A percentile compares a stretch with the other conserved stretches of the same genome.
Conservation (phyloP, 2,329 filamentous ascomycete genomes). For the Endothia cerciana region DNA sequence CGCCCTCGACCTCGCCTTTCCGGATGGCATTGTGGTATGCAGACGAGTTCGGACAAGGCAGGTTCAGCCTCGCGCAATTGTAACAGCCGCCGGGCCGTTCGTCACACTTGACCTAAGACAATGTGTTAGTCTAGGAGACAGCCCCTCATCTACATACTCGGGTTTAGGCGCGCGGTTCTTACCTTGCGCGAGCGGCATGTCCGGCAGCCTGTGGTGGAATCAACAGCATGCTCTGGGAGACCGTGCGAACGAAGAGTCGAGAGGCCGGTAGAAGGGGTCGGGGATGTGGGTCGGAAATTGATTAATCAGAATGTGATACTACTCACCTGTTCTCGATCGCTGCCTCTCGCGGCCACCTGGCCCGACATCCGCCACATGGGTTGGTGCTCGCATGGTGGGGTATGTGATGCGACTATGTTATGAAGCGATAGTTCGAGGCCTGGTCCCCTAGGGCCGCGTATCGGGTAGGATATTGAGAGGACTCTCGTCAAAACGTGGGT, state of each 20-base stretch:
- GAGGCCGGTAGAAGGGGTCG: neutral
- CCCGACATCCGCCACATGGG: neutral
- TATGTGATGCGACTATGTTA: neutral
- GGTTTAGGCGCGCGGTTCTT: neutral
- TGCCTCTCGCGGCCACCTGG: slow-evolving; percentile 2
- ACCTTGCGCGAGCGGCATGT: slow-evolving; percentile 18
- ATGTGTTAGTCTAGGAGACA: neutral
- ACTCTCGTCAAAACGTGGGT: neutral
- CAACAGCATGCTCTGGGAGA: neutral
- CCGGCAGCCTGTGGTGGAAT: slow-evolving; percentile 6
- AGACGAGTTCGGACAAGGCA: slow-evolving; percentile 26
- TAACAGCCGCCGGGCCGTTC: slow-evolving; percentile 24
- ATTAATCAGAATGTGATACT: neutral
- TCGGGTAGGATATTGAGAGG: neutral
- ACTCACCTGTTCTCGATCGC: slow-evolving; percentile 9
- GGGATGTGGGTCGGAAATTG: neutral
- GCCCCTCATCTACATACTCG: neutral
- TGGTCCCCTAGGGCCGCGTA: neutral
- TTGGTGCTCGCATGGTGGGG: neutral
- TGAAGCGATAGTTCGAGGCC: neutral
- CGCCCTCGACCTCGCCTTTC: slow-evolving; percentile 15
- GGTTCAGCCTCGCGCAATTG: slow-evolving; percentile 27
- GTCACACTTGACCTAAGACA: slow-evolving; percentile 31
- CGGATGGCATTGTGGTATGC: slow-evolving; percentile 15
- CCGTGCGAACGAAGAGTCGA: neutral